A percentile compares a stretch with the other conserved stretches of the same genome.
Conservation (phyloP, 2,329 filamentous ascomycete species). For the Tolypocladium inflatum region DNA sequence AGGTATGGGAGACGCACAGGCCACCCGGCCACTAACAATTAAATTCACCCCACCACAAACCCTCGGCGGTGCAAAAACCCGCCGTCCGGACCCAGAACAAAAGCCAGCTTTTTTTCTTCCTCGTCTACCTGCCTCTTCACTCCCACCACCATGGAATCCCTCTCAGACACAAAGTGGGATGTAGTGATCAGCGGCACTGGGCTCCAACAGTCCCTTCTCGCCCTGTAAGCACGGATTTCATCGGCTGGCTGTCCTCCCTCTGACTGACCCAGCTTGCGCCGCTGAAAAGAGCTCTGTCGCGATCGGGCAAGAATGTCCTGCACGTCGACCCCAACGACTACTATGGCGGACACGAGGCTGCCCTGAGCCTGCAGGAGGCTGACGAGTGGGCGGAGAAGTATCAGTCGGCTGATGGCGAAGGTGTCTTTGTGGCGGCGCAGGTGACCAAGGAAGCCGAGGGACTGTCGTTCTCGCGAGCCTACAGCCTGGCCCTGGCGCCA, state of each 20-base stretch:
- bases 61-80: conserved; percentile 7
- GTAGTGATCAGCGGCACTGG: conserved; percentile 72
- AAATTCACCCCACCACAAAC: neutral
- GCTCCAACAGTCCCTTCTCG: conserved; percentile 68
- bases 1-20: neutral
- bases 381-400: conserved; percentile 58
- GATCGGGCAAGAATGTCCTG: conserved; percentile 82
- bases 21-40: conserved; percentile 2
- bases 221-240: conserved; percentile 51
- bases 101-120: conserved; percentile 9
- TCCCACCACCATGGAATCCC: conserved; percentile 54
- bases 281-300: conserved; percentile 69
- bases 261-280: conserved; percentile 19
- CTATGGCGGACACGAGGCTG: conserved; percentile 81
- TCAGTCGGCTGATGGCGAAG: conserved; percentile 11
- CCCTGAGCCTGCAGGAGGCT: conserved; percentile 73
- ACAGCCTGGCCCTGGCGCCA: conserved; percentile 75
- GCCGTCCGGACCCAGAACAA: conserved; percentile 5
- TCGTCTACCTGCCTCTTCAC: conserved; percentile 5
- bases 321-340: conserved; percentile 82
- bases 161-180: conserved; percentile 69
- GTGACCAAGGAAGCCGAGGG: conserved; percentile 29
- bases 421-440: conserved; percentile 17
- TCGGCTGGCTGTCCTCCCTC: conserved; percentile 18
- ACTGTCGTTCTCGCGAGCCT: conserved; percentile 59